phyloP scores from a whole-genome alignment of 305 asterid species.

The Fraxinus platypoda region DNA sequence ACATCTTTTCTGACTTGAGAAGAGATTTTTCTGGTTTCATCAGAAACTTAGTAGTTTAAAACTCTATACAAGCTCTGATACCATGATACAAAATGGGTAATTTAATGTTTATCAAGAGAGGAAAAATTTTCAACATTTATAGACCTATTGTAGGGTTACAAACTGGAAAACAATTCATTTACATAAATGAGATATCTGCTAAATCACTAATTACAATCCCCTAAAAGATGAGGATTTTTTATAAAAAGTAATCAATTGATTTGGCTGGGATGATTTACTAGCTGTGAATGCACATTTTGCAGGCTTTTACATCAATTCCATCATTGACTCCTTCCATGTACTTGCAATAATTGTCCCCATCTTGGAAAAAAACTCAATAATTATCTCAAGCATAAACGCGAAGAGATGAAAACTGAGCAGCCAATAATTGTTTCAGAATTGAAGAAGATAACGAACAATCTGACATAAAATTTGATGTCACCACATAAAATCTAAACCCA shows the following conservation, averaged over 20 bases:
- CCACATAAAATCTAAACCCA: not conserved
- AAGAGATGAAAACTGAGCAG: not conserved
- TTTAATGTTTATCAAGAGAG: not conserved
- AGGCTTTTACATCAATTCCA: not conserved
- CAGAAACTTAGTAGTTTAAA: not conserved
- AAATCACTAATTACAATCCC: not conserved
- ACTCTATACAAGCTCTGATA: not conserved
- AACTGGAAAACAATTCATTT: not conserved
- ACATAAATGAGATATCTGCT: not conserved
- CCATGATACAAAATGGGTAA: not conserved
- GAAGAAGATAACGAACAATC: not conserved
- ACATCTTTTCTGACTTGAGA: not conserved
- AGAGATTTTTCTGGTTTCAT: not conserved
- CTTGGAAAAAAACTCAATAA: not conserved
- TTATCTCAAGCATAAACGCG: not conserved
- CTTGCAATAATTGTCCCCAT: not conserved
- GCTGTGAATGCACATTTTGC: not conserved
- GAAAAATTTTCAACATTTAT: not conserved
- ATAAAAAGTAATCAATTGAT: not conserved
- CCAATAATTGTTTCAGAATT: not conserved
- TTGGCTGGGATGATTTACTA: not conserved
- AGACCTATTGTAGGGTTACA: not conserved
- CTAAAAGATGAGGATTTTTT: not conserved
- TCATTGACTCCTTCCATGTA: not conserved
- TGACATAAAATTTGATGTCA: not conserved